Base-by-base conservation (phyloP, 352 stramenopile genomes). In the Globisporangium megalacanthum region DNA sequence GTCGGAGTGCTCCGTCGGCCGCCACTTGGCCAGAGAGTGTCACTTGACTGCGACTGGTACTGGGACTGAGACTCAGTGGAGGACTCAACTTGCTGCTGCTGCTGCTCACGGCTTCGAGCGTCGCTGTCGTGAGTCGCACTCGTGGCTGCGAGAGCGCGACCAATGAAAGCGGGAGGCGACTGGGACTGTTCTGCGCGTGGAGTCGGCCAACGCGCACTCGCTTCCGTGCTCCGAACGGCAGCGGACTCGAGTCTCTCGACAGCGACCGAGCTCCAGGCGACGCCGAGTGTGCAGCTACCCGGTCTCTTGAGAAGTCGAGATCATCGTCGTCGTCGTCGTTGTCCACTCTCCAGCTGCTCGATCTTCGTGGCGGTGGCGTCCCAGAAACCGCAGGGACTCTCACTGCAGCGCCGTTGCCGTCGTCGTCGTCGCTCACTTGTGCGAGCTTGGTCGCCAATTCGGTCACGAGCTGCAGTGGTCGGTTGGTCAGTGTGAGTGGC, bases 221-320 rank as follows among this genome's bases (percentile, higher is more conserved):
- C 31, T 49, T 41, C 25, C 33, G 54, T 17, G 45, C 45, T 39
- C 46, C 47, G n/a, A 45, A 45, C 2, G 45, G 52, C 45, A 35
- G 19, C 3, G 54, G 54, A 29, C 54, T 60, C 4, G 54, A 52
- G 44, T 46, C 46, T 33, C 45, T 44, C 29, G 54, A 60, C 19
- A 35, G 19, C 19, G 46, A 15, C 29, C 31, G 35, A 9, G 22
- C 37, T 0, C 22, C 15, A n/a, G 54, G 54, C 17, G 54, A 53
- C 13, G 13, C 45, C n/a, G 11, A 48, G 19, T 7, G 20, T 17
- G 45, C 14, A 5, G 17, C 6, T 31, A n/a, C 35, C 0, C 4
- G 8, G 20, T 60, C 54, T 35, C 35, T 35, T 3, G 54, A 60
- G 47, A 60, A 60, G 20, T 60, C 54, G 9, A 60, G 20, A 5